Evolutionary conservation across 1,139 yeast species (phyloP).

Genomic region (Candida anutae): DNA sequence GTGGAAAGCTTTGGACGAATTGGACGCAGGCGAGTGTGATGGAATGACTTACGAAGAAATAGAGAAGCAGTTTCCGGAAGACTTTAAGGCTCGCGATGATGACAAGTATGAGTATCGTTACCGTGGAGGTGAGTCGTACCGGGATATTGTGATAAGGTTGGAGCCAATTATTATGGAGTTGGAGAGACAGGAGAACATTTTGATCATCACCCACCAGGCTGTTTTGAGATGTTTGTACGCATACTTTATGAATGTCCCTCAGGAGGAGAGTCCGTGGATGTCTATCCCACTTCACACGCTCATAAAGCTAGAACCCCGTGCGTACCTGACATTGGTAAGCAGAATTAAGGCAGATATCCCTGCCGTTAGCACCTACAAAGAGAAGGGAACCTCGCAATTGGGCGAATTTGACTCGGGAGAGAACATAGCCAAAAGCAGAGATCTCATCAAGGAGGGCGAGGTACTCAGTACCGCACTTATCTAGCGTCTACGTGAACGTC

Average conservation of each 20-base stretch:
- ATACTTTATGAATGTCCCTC: conserved; percentile 96
- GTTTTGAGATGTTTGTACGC: conserved; percentile 94
- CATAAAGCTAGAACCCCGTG: conserved; percentile 88
- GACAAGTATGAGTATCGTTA: conserved; percentile 93
- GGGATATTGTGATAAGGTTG: conserved; percentile 87
- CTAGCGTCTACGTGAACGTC: too few relatives aligned
- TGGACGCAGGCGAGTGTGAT: conserved; percentile 97
- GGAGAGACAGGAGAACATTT: conserved; percentile 91
- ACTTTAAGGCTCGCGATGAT: conserved; percentile 91
- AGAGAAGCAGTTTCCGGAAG: conserved; percentile 80
- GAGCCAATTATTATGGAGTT: conserved; percentile 98
- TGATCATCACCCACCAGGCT: conserved; percentile 96
- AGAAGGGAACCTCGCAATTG: conserved; percentile 78
- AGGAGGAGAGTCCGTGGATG: conserved; percentile 98
- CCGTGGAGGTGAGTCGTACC: conserved; percentile 94
- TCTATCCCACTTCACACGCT: conserved; percentile 93
- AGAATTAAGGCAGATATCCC: conserved; percentile 93
- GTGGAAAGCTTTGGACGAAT: conserved; percentile 96
- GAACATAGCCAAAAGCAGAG: conserved; percentile 29
- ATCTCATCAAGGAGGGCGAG: conserved; percentile 28
- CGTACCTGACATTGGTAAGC: conserved; percentile 82
- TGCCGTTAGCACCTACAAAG: conserved; percentile 94
- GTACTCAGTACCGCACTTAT: conserved; percentile 2
- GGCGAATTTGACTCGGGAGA: conserved; percentile 43
- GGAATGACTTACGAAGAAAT: conserved; percentile 86